Evolutionary conservation across 805 yeast species (phyloP).

Genomic region (Naumovozyma baii): DNA sequence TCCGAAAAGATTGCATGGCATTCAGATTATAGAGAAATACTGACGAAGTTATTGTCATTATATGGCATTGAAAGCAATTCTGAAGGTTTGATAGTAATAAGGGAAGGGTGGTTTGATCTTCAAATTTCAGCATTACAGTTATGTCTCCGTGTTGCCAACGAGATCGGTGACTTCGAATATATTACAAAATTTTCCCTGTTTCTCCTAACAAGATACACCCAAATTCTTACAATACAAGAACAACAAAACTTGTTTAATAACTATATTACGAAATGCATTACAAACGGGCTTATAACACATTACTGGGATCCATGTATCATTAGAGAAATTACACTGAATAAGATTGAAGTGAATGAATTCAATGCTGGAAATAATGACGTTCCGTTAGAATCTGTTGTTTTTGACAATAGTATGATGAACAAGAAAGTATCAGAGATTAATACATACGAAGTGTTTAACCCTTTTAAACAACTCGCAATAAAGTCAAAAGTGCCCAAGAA

Average conservation of each 20-base stretch:
- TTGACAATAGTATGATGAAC: conserved; percentile 3
- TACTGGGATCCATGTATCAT: conserved; percentile 74
- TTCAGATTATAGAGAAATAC: conserved; percentile 33
- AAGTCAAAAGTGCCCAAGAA: conserved; percentile 4
- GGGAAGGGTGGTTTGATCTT: conserved; percentile 44
- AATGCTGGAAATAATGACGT: conserved; percentile 7
- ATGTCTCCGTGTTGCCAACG: conserved; percentile 45
- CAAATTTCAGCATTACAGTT: conserved; percentile 47
- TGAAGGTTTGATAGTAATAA: conserved; percentile 18
- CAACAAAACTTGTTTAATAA: conserved; percentile 37
- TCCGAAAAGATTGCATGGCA: conserved; percentile 18
- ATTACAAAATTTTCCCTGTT: conserved; percentile 41
- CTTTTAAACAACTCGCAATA: conserved; percentile 31
- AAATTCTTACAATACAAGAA: conserved; percentile 47
- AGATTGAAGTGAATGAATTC: conserved; percentile 18
- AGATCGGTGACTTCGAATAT: conserved; percentile 37
- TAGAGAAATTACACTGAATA: conserved; percentile 37
- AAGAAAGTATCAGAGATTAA: conserved; percentile 15
- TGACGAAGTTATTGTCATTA: conserved; percentile 40
- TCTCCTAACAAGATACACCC: conserved; percentile 46
- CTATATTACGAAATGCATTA: conserved; percentile 19
- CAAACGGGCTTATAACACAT: conserved; percentile 20
- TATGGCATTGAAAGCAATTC: conserved; percentile 44
- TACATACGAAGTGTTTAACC: conserved; percentile 47
- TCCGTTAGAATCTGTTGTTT: conserved; percentile 11